Base-by-base conservation (phyloP, 148 eudicot genomes). In the Chenopodium quinoa region DNA sequence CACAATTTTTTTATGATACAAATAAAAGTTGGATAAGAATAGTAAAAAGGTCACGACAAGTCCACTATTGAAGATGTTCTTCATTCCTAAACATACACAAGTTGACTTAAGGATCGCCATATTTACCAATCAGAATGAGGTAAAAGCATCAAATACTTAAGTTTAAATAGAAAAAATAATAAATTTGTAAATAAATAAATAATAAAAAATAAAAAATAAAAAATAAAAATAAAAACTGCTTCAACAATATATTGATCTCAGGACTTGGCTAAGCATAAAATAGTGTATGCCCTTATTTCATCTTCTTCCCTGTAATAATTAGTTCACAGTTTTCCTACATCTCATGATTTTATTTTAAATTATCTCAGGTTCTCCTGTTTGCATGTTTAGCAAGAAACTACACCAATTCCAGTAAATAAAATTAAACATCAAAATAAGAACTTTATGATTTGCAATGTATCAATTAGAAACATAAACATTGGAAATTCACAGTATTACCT, bases 401-500 rank as follows among this genome's bases (percentile, higher is more conserved):
- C n/a, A 62, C 66, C 13, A 5, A 25, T 22, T 56, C 17, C 22
- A 13, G 17, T 56, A 14, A 3, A 56, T 1, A 56, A 56, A 56
- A 14, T 56, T 17, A 3, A 62, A 22, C 10, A 62, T 22, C 66
- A 22, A 62, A 62, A 62, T 27, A 62, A 62, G 66, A 20, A 62
- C 27, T 20, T 60, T 19, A 60, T 22, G 4, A 20, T 60, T 60
- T 23, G 12, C n/a, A 34, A 4, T 60, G 23, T 60, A 60, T 6
- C 6, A 4, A 29, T 1, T 31, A 69, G n/a, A 69, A 69, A 31
- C 46, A 62, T 44, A 14, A 69, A 32, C 44, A 4, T 67, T 29
- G 13, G 20, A 27, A 32, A 20, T 4, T 9, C 44, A 27, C 48
- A 72, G 14, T 14, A 77, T 70, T 90, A 97, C 99, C 98, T 97